Base-by-base conservation (phyloP, 257 asterid genomes). In the Henckelia pumila region DNA sequence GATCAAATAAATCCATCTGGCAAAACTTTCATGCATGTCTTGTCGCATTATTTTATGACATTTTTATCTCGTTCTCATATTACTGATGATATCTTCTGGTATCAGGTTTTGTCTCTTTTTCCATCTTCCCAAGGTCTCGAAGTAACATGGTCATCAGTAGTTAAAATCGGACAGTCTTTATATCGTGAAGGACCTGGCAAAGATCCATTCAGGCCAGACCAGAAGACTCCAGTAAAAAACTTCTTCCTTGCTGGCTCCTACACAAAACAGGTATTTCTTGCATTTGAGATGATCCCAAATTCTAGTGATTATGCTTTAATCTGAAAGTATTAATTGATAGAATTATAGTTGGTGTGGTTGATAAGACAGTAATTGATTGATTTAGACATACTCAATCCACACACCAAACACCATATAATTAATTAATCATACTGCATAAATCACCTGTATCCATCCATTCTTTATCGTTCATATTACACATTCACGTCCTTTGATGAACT, bases 141-240 rank as follows among this genome's bases (percentile, higher is more conserved):
- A 60, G 84, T 94, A 25, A 87, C 93, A 14, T 91, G 99, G 98
- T 88, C 99, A 44, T 94, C 99, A 0, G 98, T 94, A 59, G 99
- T 94, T 74, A 94, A 94, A 79, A 85, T 94, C 21, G 99, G 80
- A 59, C 96, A 94, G 78, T 94, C 99, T 19, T 75, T 94, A 62
- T 94, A 94, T 60, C 96, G 96, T 52, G 99, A 94, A 85, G 97
- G 84, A 37, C 99, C 99, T 5, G 96, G 99, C 52, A 91, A 78
- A 78, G 99, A 94, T 80, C 96, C 99, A 65, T 94, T 94, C 84
- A 82, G 99, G 80, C 99, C 99, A 4, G 95, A 91, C 75, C 99
- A 94, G 82, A 91, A 76, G 83, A 94, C 99, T 4, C 55, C 21
- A 47, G 55, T 47, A 47, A 47, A 47, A 16, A 47, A 16, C 55